Base-by-base conservation (phyloP, 345 rosid genomes). In the Eucalyptus virginea region DNA sequence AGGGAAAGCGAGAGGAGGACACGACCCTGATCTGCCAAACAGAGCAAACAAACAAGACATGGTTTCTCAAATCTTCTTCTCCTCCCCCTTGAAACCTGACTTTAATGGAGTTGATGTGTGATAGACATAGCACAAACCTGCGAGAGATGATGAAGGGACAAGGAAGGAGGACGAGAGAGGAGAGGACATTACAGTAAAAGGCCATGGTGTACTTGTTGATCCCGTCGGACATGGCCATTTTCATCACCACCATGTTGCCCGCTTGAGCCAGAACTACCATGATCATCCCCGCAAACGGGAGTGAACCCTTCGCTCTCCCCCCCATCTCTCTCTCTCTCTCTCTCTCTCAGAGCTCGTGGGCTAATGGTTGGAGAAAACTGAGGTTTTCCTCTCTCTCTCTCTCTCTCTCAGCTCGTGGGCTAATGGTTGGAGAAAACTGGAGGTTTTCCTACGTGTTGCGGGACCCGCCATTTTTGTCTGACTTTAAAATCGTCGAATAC, bases 221-320 rank as follows among this genome's bases (percentile, higher is more conserved):
- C 81, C 98, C 96, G 30, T 90, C 50, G 60, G 96, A 92, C 95
- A 96, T 94, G 92, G 90, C 96, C 69, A 91, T 89, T 92, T 94
- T 94, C 90, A 94, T 90, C 15, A 92, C 56, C 83, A 94, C 90
- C 91, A 96, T 93, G n/a, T 93, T 89, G 51, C 96, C 96, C 81
- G 92, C 96, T 90, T 95, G 98, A n/a, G 95, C 95, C 62, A 92
- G 92, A 91, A 94, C 95, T 65, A 93, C 96, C 91, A 94, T 88
- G 51, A 92, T 56, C 98, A 96, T 95, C 48, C 95, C 96, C 48
- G 87, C 87, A 50, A 89, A 69, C 34, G 94, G 94, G 47, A 77
- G 83, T 21, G 45, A 37, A 37, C 83, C 47, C 83, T 26, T 37
- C 45, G 28, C 26, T 37, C 47, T 37, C 28, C 83, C 45, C 15